A percentile compares a stretch with the other conserved stretches of the same genome.
Conservation (phyloP, 2,329 filamentous ascomycete genomes). For the Diatrype stigma region DNA sequence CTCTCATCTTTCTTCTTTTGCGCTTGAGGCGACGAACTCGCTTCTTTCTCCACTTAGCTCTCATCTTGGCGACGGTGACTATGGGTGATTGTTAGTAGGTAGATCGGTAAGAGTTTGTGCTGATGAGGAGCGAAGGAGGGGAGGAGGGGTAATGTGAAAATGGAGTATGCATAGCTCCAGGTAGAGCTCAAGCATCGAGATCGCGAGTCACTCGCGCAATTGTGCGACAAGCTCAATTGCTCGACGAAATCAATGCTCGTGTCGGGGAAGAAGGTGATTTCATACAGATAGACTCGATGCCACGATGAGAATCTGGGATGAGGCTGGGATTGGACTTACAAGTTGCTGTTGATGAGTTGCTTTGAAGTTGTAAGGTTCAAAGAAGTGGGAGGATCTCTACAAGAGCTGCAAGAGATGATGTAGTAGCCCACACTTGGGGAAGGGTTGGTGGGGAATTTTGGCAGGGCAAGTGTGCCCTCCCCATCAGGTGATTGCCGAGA, state of each 20-base stretch:
- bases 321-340: constrained; percentile 18
- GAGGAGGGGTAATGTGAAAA: not conserved
- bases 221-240: not conserved
- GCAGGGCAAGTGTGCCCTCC: constrained; percentile 15
- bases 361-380: constrained; percentile 25
- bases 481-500: constrained; percentile 15
- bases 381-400: constrained; percentile 10
- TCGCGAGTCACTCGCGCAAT: not conserved
- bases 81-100: constrained; percentile 11
- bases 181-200: not conserved
- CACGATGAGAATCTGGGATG: not conserved
- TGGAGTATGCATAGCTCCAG: not conserved
- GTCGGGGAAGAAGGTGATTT: not conserved
- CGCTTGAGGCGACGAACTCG: constrained; percentile 97
- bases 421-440: not conserved
- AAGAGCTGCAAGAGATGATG: constrained; percentile 4
- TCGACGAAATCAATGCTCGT: not conserved
- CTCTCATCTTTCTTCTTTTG: constrained; percentile 99
- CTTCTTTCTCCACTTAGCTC: constrained; percentile 99
- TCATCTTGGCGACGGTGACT: constrained; percentile 50
- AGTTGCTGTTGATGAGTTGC: constrained; percentile 29
- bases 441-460: constrained; percentile 10
- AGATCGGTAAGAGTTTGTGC: not conserved
- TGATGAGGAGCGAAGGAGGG: not conserved
- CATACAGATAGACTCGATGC: not conserved